Percentiles rank a stretch among this genome's conserved stretches.
Conservation (phyloP, 257 asterid genomes). For the Rauvolfia tetraphylla region DNA sequence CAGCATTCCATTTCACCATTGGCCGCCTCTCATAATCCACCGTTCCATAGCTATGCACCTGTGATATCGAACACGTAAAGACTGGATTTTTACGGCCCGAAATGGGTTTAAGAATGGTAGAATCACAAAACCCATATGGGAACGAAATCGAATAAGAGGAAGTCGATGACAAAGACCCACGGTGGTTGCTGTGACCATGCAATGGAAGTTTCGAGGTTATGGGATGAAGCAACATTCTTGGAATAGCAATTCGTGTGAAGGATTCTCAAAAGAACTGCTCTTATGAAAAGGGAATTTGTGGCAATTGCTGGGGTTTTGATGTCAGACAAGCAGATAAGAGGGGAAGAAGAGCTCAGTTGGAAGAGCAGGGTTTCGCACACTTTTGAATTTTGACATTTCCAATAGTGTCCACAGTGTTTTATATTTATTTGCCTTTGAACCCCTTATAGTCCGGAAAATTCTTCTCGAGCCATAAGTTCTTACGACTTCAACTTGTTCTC, state of each 20-base stretch:
- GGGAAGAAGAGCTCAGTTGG: background rate
- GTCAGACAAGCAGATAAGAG: background rate
- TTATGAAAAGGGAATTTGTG: background rate
- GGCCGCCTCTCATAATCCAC: constrained; percentile 60
- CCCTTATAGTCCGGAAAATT: background rate
- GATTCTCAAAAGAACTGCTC: background rate
- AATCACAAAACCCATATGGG: constrained; percentile 46
- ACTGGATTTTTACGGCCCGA: constrained; percentile 30
- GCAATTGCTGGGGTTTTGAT: background rate
- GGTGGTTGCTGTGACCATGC: constrained; percentile 21
- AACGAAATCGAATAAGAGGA: constrained; percentile 40
- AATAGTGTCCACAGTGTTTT: background rate
- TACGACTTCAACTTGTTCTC: no score
- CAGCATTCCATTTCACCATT: constrained; percentile 50
- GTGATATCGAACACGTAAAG: constrained; percentile 49
- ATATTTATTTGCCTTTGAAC: background rate
- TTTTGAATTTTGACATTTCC: background rate
- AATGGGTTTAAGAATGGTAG: constrained; percentile 29
- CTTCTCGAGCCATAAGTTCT: background rate
- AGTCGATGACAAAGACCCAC: constrained; percentile 22
- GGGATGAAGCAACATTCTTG: constrained; percentile 68
- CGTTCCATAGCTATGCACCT: constrained; percentile 55
- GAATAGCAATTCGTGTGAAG: background rate
- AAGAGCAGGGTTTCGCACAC: background rate
- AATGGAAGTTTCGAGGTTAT: constrained; percentile 35